Percentiles rank a stretch among this genome's conserved stretches.
Conservation (phyloP, 805 yeast species). For the Starmerella potacharoeniae region DNA sequence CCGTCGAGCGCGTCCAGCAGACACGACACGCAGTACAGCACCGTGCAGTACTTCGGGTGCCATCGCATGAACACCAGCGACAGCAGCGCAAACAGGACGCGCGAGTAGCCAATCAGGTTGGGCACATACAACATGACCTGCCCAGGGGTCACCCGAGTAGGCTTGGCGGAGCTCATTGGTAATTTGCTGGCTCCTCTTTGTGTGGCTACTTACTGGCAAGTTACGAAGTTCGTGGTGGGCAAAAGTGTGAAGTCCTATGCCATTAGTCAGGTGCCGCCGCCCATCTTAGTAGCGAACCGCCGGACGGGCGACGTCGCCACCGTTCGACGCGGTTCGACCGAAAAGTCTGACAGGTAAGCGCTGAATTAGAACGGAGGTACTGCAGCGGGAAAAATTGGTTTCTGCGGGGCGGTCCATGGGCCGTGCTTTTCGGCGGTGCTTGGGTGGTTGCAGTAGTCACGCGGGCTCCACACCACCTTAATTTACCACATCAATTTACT, state of each 20-base stretch:
- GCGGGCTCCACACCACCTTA: too few species aligned
- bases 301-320: neutral
- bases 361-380: too few species aligned
- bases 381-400: too few species aligned
- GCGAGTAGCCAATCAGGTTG: conserved; percentile 76
- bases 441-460: too few species aligned
- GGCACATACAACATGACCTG: conserved; percentile 75
- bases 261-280: neutral
- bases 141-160: conserved; percentile 16
- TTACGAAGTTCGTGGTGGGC: neutral
- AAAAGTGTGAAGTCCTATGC: neutral
- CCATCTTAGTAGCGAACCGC: neutral
- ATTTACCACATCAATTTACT: too few species aligned
- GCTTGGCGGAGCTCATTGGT: neutral
- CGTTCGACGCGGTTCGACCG: neutral
- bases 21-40: conserved; percentile 77
- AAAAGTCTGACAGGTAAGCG: too few species aligned
- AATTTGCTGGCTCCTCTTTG: neutral
- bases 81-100: conserved; percentile 70
- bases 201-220: neutral
- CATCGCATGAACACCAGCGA: conserved; percentile 73
- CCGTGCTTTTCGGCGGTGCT: too few species aligned
- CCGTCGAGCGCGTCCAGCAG: conserved; percentile 94
- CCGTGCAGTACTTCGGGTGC: conserved; percentile 70
- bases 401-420: too few species aligned